phyloP scores from a whole-genome alignment of 2,329 filamentous ascomycete genomes.

The Leptographium procerum region DNA sequence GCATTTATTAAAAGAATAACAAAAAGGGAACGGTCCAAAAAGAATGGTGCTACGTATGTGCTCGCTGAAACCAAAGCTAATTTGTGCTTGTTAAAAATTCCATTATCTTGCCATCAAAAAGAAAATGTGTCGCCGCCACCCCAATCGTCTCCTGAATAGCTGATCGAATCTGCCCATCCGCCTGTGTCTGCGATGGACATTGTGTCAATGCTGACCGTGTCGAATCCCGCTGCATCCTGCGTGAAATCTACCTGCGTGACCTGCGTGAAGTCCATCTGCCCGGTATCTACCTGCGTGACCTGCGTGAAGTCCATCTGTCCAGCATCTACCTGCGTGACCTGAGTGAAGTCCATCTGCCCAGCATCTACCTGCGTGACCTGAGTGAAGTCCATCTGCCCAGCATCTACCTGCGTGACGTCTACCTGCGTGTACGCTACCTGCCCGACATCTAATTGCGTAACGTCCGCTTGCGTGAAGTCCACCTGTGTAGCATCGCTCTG shows the following conservation, averaged over 20 bases:
- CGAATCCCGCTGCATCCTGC: not conserved
- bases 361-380: not conserved
- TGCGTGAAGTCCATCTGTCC: not conserved
- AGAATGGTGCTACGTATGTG: too few relatives aligned
- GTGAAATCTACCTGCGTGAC: not conserved
- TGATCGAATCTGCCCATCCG: constrained; percentile 5
- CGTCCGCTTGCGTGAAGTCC: not conserved
- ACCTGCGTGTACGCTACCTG: too few relatives aligned
- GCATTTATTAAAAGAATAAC: not conserved
- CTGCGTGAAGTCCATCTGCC: not conserved
- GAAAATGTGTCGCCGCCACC: constrained; percentile 1
- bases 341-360: not conserved
- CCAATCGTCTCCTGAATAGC: constrained; percentile 13
- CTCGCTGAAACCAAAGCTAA: too few relatives aligned
- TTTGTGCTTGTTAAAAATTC: not conserved
- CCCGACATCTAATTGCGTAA: too few relatives aligned
- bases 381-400: not conserved
- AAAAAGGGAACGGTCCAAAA: not conserved
- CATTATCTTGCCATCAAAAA: not conserved
- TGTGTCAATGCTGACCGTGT: constrained; percentile 1
- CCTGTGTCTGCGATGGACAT: not conserved
- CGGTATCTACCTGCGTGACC: not conserved
- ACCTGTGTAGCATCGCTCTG: not conserved
- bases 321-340: not conserved
- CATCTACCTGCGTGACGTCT: not conserved